A percentile compares a stretch with the other conserved stretches of the same genome.
phyloP scores from a whole-genome alignment of 768 basidiomycete genomes.

The Suillus subaureus region DNA sequence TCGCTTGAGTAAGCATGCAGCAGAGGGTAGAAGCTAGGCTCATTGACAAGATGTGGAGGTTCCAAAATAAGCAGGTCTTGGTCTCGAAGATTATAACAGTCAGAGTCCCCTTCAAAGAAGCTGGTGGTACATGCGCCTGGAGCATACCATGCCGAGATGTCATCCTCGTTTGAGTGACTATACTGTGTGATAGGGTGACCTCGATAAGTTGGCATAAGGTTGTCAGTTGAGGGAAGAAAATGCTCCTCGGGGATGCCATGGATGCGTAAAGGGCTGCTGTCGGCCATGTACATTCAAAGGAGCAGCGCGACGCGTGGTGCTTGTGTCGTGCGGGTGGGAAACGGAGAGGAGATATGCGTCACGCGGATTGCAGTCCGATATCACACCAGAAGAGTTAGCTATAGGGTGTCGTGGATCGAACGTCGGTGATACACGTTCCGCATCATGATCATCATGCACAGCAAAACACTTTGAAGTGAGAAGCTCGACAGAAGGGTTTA shows the following conservation, averaged over 20 bases:
- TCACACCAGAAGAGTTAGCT: not conserved
- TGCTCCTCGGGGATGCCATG: not conserved
- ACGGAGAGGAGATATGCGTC: not conserved
- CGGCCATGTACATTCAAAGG: not conserved
- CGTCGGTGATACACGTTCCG: no score
- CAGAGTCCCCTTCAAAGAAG: not conserved
- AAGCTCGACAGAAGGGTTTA: constrained; percentile 11
- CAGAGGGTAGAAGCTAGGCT: not conserved
- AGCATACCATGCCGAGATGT: not conserved
- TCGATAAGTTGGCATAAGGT: not conserved
- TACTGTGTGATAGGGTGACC: not conserved
- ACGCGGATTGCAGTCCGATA: not conserved
- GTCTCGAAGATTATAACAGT: not conserved
- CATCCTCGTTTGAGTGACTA: not conserved
- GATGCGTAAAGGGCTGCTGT: not conserved
- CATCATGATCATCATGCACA: no score
- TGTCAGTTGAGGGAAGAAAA: not conserved
- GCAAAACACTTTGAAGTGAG: constrained; percentile 19
- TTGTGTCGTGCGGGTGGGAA: not conserved
- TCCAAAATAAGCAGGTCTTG: not conserved
- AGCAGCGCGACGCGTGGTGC: not conserved
- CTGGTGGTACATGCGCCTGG: no score
- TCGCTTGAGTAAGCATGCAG: not conserved
- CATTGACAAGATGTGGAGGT: constrained; percentile 1
- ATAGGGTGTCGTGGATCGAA: not conserved